Evolutionary conservation across 805 yeast species (phyloP), one percentile per base, ranked within the genome.

Genomic region (Ascoidea tarda): DNA sequence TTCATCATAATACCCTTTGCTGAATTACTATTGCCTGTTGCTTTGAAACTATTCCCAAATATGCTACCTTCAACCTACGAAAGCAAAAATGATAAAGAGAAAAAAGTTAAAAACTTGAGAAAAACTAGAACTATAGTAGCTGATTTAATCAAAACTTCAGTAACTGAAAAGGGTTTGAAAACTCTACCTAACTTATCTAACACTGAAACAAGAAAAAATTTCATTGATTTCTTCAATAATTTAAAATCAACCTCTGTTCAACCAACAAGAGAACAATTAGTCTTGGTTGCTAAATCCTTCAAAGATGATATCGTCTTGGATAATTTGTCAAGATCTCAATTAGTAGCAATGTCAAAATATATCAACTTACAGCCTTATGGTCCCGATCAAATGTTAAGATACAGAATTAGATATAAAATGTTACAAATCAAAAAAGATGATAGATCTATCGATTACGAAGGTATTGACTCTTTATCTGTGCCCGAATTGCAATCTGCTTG

Each of bases 1-100:
- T 91, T 91, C 66, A 76, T 91, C 16, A 67, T 91, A 53, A 81
- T 91, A 49, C 99, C 99, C 47, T 91, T 91, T 70, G 98, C 98
- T 3, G 99, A 91, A 68, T 71, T 91, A 52, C 72, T 91, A 58
- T 72, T 91, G 50, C 99, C 99, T 0, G 68, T 91, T 46, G 97
- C 96, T 1, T 70, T 91, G 56, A 87, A 86, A 68, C 55, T 91
- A n/a, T 91, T 93, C 80, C 99, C 99, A 63, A 87, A 87, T 65
- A 68, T 91, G 60, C 74, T 91, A 53, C 99, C 99, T 5, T 88
- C 96, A 38, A 93, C 99, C 5, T 91, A 87, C 66, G 88, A 84
- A 65, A 77, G 85, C 12, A 73, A 72, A 53, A 71, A 70, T 47
- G 85, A 80, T 53, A 78, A 74, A 59, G 81, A 77, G 56, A 76